These are phyloP conservation scores for Poa annua DNA, from an alignment of 176 grass and related monocot species.

Conservation along the genomic window DNA sequence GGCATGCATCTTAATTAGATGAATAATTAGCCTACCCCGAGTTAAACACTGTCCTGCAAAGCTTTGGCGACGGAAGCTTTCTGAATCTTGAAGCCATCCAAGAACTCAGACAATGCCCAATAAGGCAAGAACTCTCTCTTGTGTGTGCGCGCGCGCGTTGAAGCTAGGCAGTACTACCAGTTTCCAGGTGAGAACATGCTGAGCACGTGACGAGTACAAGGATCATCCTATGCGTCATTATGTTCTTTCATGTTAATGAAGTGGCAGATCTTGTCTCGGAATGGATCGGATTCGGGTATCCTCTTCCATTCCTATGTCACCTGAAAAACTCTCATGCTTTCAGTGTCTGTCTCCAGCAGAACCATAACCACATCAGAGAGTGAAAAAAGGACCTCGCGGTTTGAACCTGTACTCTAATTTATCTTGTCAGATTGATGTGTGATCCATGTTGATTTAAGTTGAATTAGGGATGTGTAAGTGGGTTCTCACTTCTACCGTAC, in stretches of 20 bases:
- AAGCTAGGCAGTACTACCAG: background rate
- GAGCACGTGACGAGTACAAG: slow-evolving; percentile 21
- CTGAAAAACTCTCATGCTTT: background rate
- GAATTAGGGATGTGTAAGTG: no score
- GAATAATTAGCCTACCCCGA: background rate
- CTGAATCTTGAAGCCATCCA: background rate
- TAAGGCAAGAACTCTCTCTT: background rate
- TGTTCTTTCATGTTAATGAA: background rate
- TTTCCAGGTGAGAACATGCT: slow-evolving; percentile 18
- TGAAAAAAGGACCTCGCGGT: no score
- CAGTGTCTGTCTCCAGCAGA: background rate
- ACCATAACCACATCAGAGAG: no score
- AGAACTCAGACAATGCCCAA: background rate
- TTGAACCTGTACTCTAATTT: no score
- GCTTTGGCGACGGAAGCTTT: background rate
- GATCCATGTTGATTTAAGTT: no score
- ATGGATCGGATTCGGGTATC: background rate
- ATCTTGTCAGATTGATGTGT: no score
- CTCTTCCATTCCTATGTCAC: background rate
- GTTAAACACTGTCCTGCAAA: background rate
- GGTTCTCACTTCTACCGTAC: no score
- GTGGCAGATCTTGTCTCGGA: slow-evolving; percentile 10
- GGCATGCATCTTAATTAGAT: slow-evolving; percentile 26
- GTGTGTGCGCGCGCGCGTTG: no score
- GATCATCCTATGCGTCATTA: background rate